Percentiles rank a stretch among this genome's conserved stretches.
These are phyloP conservation scores for Trichosporon ovoides DNA, from an alignment of 1,284 basidiomycete species.

Conservation along the genomic window DNA sequence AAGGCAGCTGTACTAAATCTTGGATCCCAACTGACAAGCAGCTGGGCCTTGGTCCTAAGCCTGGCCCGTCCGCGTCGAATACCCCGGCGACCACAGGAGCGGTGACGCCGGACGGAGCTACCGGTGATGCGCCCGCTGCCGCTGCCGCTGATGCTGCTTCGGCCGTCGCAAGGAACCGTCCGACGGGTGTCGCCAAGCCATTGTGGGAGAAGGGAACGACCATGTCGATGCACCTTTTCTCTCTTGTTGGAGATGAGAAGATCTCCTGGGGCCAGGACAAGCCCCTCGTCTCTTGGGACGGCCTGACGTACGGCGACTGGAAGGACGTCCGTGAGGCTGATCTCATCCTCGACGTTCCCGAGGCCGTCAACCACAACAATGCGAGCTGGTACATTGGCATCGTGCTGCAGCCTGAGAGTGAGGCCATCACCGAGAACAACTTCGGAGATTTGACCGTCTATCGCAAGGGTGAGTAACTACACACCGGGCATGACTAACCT, in stretches of 20 bases:
- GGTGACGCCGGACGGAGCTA: constrained; percentile 1
- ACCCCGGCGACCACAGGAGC: constrained; percentile 20
- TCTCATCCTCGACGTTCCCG: constrained; percentile 66
- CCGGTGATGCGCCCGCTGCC: constrained; percentile 12
- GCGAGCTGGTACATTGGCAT: constrained; percentile 74
- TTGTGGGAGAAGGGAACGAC: constrained; percentile 49
- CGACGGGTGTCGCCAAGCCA: constrained; percentile 27
- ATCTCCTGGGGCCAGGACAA: constrained; percentile 50
- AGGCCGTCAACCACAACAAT: constrained; percentile 69
- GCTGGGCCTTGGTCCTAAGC: not conserved
- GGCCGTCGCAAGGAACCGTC: not conserved
- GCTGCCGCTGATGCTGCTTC: constrained; percentile 7
- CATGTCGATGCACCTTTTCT: constrained; percentile 64
- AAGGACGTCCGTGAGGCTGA: constrained; percentile 62
- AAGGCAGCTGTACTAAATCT: too few relatives aligned
- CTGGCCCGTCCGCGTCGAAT: too few relatives aligned
- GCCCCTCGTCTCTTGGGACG: constrained; percentile 58
- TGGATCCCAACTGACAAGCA: not conserved
- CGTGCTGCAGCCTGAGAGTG: constrained; percentile 61
- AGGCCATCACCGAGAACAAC: constrained; percentile 55
- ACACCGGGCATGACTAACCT: constrained; percentile 5
- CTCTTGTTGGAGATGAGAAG: constrained; percentile 26
- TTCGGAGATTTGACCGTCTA: constrained; percentile 63
- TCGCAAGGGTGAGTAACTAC: constrained; percentile 63
- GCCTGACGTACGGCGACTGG: constrained; percentile 77